Evolutionary conservation across 2,329 filamentous ascomycete genomes (phyloP).

Genomic region (Talaromyces sp.): DNA sequence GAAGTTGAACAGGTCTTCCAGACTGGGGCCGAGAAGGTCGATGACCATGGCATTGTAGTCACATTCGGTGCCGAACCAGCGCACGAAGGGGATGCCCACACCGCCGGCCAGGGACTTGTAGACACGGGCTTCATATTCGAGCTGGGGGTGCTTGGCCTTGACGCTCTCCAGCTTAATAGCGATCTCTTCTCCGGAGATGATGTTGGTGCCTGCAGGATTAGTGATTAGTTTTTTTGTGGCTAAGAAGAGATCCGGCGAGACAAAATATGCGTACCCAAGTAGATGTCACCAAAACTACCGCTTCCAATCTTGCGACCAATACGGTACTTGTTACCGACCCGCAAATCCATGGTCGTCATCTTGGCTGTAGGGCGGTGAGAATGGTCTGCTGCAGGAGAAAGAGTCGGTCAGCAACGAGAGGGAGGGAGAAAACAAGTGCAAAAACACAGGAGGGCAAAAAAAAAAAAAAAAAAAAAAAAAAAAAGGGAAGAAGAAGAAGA

Average conservation of each 20-base stretch:
- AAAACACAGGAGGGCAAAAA: neutral
- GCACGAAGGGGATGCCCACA: conserved; percentile 96
- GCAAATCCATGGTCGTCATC: conserved; percentile 60
- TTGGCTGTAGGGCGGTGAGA: conserved; percentile 6
- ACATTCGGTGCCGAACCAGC: conserved; percentile 99
- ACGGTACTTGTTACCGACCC: conserved; percentile 99
- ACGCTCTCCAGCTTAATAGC: conserved; percentile 99
- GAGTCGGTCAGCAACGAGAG: neutral
- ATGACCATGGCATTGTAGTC: conserved; percentile 99
- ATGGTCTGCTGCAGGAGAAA: neutral
- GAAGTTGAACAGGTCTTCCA: conserved; percentile 99
- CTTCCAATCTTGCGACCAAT: conserved; percentile 99
- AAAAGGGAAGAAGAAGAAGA: neutral
- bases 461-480: neutral
- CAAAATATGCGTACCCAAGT: conserved; percentile 4
- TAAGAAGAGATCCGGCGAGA: neutral
- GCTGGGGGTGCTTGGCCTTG: conserved; percentile 98
- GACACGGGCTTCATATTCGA: conserved; percentile 97
- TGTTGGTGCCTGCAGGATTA: conserved; percentile 73
- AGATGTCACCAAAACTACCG: conserved; percentile 92
- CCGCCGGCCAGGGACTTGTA: conserved; percentile 83
- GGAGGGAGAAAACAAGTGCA: neutral
- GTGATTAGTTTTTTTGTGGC: neutral
- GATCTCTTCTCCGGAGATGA: conserved; percentile 98
- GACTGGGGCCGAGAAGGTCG: conserved; percentile 87